These are phyloP conservation scores for Hysterangium stoloniferum DNA, from an alignment of 768 basidiomycete genomes.

Conservation along the genomic window DNA sequence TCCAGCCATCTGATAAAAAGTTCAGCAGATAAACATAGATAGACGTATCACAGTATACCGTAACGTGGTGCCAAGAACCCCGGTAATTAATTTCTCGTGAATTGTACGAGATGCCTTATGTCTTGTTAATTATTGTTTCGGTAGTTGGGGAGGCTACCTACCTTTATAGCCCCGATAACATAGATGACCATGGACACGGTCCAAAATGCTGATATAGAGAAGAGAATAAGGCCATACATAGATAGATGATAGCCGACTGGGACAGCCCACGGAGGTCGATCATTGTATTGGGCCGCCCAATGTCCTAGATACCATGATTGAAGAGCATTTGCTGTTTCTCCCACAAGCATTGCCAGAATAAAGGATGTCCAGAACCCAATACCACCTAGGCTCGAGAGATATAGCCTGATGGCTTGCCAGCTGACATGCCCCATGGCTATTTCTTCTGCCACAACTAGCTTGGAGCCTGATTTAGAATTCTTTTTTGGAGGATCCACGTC, in stretches of 20 bases:
- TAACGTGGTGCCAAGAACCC: constrained; percentile 52
- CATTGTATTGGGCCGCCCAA: constrained; percentile 37
- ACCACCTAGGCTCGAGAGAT: constrained; percentile 23
- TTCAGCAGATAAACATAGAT: background rate
- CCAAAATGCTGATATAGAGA: constrained; percentile 27
- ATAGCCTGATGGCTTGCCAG: constrained; percentile 37
- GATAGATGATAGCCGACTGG: constrained; percentile 35
- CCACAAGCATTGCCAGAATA: constrained; percentile 1
- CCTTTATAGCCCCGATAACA: constrained; percentile 35
- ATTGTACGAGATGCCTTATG: constrained; percentile 36
- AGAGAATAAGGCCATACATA: constrained; percentile 33
- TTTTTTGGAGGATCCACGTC: constrained; percentile 17
- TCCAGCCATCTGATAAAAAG: constrained; percentile 37
- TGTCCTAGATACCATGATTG: constrained; percentile 24
- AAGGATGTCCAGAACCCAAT: constrained; percentile 13
- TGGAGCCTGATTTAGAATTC: constrained; percentile 34
- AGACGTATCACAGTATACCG: background rate
- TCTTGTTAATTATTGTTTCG: no score
- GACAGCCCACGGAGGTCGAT: constrained; percentile 27
- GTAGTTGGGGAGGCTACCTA: no score
- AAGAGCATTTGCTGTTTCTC: constrained; percentile 14
- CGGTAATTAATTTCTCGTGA: constrained; percentile 42
- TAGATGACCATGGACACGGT: constrained; percentile 30
- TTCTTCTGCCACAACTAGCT: constrained; percentile 61
- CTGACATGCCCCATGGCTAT: constrained; percentile 52